phyloP scores from a whole-genome alignment of 768 basidiomycete genomes.

The Suillus luteus region DNA sequence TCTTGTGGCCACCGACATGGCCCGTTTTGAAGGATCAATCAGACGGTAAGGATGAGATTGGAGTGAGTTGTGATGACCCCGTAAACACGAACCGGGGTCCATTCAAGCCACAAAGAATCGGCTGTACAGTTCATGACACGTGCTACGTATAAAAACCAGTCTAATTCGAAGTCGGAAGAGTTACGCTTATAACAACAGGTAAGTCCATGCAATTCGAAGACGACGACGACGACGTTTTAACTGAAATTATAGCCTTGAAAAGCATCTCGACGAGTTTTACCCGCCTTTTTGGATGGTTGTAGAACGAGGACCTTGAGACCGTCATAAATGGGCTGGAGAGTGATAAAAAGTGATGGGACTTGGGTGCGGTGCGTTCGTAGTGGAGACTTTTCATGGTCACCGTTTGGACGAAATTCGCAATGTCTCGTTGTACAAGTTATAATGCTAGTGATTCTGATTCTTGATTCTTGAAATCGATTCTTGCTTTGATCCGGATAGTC shows the following conservation, averaged over 20 bases:
- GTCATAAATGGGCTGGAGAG: slow-evolving; percentile 79
- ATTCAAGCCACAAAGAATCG: slow-evolving; percentile 39
- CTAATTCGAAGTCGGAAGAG: slow-evolving; percentile 3
- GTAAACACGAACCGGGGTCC: slow-evolving; percentile 42
- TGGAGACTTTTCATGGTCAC: slow-evolving; percentile 65
- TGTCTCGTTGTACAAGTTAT: slow-evolving; percentile 81
- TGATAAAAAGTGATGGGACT: slow-evolving; percentile 69
- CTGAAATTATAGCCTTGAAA: slow-evolving; percentile 56
- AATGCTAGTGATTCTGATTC: too few species aligned
- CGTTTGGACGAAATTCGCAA: slow-evolving; percentile 76
- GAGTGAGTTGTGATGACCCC: slow-evolving; percentile 17
- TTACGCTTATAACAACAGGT: slow-evolving; percentile 71
- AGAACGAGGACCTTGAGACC: slow-evolving; percentile 89
- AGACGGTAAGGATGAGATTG: neutral
- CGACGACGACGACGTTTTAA: neutral
- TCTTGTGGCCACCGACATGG: slow-evolving; percentile 91
- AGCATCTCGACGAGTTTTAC: slow-evolving; percentile 90
- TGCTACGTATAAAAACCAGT: slow-evolving; percentile 25
- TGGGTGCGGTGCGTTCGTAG: slow-evolving; percentile 76
- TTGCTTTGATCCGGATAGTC: neutral
- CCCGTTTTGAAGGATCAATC: slow-evolving; percentile 45
- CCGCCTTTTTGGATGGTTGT: slow-evolving; percentile 59
- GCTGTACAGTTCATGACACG: slow-evolving; percentile 39
- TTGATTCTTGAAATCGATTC: too few species aligned
- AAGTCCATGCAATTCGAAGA: slow-evolving; percentile 20